Evolutionary conservation across 768 basidiomycete species (phyloP).

Genomic region (Fistulinella prunicolor): DNA sequence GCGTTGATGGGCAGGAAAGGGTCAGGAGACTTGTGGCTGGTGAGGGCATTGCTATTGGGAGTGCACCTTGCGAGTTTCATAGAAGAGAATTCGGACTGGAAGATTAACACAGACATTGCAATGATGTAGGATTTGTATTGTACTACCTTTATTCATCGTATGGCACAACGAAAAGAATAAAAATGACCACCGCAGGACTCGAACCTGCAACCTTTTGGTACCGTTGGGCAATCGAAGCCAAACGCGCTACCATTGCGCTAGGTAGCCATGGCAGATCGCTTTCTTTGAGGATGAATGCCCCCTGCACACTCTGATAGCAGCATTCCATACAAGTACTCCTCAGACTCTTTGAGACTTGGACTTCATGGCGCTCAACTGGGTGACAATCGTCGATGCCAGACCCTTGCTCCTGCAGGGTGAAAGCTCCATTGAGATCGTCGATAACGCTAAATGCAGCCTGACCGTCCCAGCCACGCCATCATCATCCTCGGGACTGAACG

Average conservation of each 20-base stretch:
- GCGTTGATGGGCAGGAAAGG: slow-evolving; percentile 34
- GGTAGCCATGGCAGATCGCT: slow-evolving; percentile 46
- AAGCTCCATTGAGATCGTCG: slow-evolving; percentile 51
- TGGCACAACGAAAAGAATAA: neutral
- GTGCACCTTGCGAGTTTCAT: slow-evolving; percentile 63
- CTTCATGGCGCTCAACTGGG: slow-evolving; percentile 77
- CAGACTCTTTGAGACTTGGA: neutral
- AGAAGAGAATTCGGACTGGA: slow-evolving; percentile 16
- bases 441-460: slow-evolving; percentile 59
- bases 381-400: slow-evolving; percentile 54
- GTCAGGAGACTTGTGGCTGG: slow-evolving; percentile 32
- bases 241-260: slow-evolving; percentile 96
- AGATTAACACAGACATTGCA: neutral
- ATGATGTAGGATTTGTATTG: no score
- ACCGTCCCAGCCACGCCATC: slow-evolving; percentile 53
- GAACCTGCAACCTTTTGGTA: slow-evolving; percentile 96
- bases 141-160: no score
- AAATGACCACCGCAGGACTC: slow-evolving; percentile 89
- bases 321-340: no score
- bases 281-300: neutral
- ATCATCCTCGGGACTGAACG: slow-evolving; percentile 49
- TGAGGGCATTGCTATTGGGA: slow-evolving; percentile 58
- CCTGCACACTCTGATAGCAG: neutral
- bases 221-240: slow-evolving; percentile 79
- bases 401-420: slow-evolving; percentile 68